These are phyloP conservation scores for Ceratocystis destructans DNA, from an alignment of 2,329 filamentous ascomycete species.

Conservation along the genomic window DNA sequence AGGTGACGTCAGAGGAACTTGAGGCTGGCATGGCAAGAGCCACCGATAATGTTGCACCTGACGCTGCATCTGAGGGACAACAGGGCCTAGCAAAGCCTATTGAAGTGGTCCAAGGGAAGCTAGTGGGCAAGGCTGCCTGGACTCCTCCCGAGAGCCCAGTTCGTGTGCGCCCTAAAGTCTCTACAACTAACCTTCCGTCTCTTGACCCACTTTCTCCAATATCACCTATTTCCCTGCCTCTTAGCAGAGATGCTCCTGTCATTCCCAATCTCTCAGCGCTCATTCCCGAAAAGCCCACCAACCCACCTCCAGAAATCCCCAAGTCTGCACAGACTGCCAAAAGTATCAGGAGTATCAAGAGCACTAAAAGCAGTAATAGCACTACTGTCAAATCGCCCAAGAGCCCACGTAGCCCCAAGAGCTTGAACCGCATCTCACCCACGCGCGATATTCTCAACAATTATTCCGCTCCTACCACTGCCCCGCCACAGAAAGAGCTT, in stretches of 20 bases:
- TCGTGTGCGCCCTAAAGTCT: neutral
- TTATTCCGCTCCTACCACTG: neutral
- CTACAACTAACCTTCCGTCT: neutral
- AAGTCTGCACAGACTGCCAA: slow-evolving; percentile 1
- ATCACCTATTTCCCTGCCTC: neutral
- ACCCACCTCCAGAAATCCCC: neutral
- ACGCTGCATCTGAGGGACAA: neutral
- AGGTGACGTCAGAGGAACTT: neutral
- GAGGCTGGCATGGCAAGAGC: neutral
- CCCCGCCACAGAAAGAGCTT: slow-evolving; percentile 4
- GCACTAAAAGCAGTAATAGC: neutral
- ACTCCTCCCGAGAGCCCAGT: neutral
- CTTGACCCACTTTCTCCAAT: neutral
- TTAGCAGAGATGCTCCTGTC: neutral
- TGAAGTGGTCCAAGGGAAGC: neutral
- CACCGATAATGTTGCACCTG: neutral
- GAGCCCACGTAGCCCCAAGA: neutral
- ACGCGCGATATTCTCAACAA: neutral
- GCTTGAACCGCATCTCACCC: neutral
- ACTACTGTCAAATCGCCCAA: neutral
- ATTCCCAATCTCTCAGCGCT: neutral
- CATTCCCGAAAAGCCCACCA: neutral
- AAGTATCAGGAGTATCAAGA: neutral
- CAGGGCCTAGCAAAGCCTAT: neutral
- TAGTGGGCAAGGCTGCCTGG: neutral